Base-by-base conservation (phyloP, 805 yeast genomes). In the Pichia occidentalis region DNA sequence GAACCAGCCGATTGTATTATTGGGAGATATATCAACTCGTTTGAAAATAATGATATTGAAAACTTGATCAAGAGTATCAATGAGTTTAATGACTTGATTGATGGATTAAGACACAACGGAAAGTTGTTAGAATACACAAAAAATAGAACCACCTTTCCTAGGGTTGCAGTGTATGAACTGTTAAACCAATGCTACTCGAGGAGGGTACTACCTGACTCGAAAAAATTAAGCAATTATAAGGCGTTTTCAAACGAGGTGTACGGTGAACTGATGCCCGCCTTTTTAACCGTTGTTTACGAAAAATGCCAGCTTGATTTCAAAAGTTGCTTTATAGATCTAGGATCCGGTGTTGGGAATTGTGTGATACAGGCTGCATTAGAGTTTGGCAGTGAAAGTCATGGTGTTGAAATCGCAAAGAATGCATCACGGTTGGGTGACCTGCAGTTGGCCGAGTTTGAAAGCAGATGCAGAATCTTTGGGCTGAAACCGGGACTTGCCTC, bases 271-370 rank as follows among this genome's bases (percentile, higher is more conserved):
- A 65, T 88, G 55, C 97, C 97, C 1, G 64, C 68, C 5, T 85
- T 88, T 48, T 65, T 84, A 29, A 71, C 86, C 28, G 75, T 69
- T 47, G 80, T 84, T 4, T 82, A 80, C 51, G 55, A 63, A 5
- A 67, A 76, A 48, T 80, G 86, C 34, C 70, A 68, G 1, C 60
- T 87, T 34, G 57, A 63, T 25, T 66, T 74, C 1, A 60, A 58
- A 1, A 71, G 74, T 30, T 71, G 66, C n/a, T 87, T 86, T 51
- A 76, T 88, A 45, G 97, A 88, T 59, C 65, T 88, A 18, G 97
- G 97, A 0, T 85, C 95, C 0, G 97, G 97, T 12, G 96, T 88
- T 12, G 97, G 96, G 0, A 88, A 88, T 54, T 85, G 95, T 41
- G 80, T 83, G 0, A 70, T 87, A 29, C 96, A 87, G 56, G 94